Evolutionary conservation across 176 grass and related monocot genomes (phyloP).

Genomic region (Areca catechu): DNA sequence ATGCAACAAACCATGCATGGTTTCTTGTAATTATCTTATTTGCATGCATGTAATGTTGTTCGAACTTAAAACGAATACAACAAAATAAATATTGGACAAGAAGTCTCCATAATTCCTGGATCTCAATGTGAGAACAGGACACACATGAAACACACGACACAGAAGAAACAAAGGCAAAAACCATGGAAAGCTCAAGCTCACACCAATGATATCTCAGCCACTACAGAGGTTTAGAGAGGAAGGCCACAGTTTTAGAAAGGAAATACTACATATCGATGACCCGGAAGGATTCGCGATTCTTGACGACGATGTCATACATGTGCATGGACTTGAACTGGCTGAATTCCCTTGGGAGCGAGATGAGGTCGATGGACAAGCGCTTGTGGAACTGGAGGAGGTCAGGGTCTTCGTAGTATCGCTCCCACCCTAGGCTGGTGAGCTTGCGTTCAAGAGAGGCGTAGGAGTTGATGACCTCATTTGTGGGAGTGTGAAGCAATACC

Average conservation of each 20-base stretch:
- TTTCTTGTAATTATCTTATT: too few relatives aligned
- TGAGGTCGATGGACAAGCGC: conserved; percentile 62
- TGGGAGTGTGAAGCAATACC: conserved; percentile 54
- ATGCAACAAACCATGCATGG: too few relatives aligned
- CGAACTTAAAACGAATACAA: too few relatives aligned
- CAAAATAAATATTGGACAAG: too few relatives aligned
- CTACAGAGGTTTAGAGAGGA: not conserved
- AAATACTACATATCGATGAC: conserved; percentile 40
- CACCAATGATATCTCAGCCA: not conserved
- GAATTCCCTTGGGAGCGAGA: conserved; percentile 79
- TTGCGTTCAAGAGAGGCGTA: conserved; percentile 53
- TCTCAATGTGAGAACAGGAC: too few relatives aligned
- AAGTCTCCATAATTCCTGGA: too few relatives aligned
- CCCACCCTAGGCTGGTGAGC: conserved; percentile 69
- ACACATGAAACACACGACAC: too few relatives aligned
- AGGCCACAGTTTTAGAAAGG: not conserved
- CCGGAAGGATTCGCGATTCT: conserved; percentile 69
- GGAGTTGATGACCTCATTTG: conserved; percentile 52
- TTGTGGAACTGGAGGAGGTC: conserved; percentile 77
- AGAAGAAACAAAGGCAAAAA: too few relatives aligned
- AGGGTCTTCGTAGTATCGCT: conserved; percentile 73
- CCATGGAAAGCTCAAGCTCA: not conserved
- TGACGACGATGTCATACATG: conserved; percentile 91
- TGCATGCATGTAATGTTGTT: too few relatives aligned
- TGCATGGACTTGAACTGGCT: conserved; percentile 63